A percentile compares a stretch with the other conserved stretches of the same genome.
Evolutionary conservation across 306 rosid genomes (phyloP).

Genomic region (Vigna trinervia): DNA sequence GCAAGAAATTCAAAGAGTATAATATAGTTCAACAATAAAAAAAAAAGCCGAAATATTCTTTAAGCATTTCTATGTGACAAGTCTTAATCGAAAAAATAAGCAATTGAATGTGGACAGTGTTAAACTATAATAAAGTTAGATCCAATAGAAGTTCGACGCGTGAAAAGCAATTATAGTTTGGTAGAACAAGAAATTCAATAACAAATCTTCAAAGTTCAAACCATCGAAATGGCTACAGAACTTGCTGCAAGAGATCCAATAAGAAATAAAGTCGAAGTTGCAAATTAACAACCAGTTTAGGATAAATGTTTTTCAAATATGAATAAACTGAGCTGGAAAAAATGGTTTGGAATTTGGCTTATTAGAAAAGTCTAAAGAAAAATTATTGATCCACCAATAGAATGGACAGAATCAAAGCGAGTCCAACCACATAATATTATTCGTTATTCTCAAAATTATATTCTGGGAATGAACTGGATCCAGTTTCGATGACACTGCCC

Average conservation of each 20-base stretch:
- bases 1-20: slow-evolving; percentile 16
- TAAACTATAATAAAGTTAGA: slow-evolving; percentile 36
- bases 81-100: slow-evolving; percentile 22
- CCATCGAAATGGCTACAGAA: slow-evolving; percentile 13
- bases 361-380: background rate
- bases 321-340: slow-evolving; percentile 16
- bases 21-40: background rate
- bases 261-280: slow-evolving; percentile 14
- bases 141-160: slow-evolving; percentile 34
- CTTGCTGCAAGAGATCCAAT: slow-evolving; percentile 26
- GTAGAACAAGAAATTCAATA: slow-evolving; percentile 34
- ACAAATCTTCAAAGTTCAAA: slow-evolving; percentile 18
- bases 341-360: slow-evolving; percentile 4
- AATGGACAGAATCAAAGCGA: slow-evolving; percentile 22
- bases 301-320: slow-evolving; percentile 24
- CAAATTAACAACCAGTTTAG: slow-evolving; percentile 22
- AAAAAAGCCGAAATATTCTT: slow-evolving; percentile 14
- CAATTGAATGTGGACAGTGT: slow-evolving; percentile 32
- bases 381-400: slow-evolving; percentile 11
- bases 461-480: slow-evolving; percentile 36
- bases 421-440: slow-evolving; percentile 24
- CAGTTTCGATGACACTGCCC: slow-evolving; percentile 28
- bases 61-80: background rate
- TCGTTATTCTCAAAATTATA: slow-evolving; percentile 30
- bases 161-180: slow-evolving; percentile 33